These are phyloP conservation scores for Sugiyamaella pinicola DNA, from an alignment of 1,139 yeast species.

Conservation along the genomic window DNA sequence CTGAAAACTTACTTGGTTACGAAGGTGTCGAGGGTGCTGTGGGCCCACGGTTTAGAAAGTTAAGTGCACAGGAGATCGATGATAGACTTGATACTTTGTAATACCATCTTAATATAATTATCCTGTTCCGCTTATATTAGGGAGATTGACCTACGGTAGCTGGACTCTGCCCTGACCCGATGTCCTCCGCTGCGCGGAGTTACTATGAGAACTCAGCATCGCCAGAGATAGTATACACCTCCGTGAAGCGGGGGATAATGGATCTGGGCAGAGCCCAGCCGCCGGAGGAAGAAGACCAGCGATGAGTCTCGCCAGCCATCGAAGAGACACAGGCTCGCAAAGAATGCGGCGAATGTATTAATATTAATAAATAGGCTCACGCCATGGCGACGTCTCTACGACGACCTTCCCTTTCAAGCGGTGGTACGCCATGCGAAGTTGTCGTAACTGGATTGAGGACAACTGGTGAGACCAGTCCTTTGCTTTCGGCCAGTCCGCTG, in stretches of 20 bases:
- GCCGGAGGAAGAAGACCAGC: too few relatives aligned
- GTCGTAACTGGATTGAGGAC: constrained; percentile 46
- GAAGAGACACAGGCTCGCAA: not conserved
- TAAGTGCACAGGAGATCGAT: constrained; percentile 87
- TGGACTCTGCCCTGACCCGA: too few relatives aligned
- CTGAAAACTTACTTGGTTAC: constrained; percentile 79
- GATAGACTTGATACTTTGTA: constrained; percentile 91
- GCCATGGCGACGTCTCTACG: constrained; percentile 28
- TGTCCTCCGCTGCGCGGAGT: too few relatives aligned
- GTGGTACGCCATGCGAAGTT: constrained; percentile 66
- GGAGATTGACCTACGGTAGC: too few relatives aligned
- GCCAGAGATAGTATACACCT: too few relatives aligned
- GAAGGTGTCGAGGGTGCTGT: constrained; percentile 71
- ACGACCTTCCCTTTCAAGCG: constrained; percentile 85
- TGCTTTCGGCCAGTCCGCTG: constrained; percentile 80
- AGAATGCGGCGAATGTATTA: too few relatives aligned
- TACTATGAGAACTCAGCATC: too few relatives aligned
- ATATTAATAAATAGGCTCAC: not conserved
- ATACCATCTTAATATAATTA: constrained; percentile 1
- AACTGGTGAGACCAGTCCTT: constrained; percentile 85
- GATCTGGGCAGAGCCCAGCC: too few relatives aligned
- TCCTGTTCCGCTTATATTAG: too few relatives aligned
- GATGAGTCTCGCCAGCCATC: not conserved
- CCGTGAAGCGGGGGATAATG: too few relatives aligned
- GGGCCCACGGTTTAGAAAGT: constrained; percentile 88